Base-by-base conservation (phyloP, 2,329 filamentous ascomycete genomes). In the Fusarium staphyleae region DNA sequence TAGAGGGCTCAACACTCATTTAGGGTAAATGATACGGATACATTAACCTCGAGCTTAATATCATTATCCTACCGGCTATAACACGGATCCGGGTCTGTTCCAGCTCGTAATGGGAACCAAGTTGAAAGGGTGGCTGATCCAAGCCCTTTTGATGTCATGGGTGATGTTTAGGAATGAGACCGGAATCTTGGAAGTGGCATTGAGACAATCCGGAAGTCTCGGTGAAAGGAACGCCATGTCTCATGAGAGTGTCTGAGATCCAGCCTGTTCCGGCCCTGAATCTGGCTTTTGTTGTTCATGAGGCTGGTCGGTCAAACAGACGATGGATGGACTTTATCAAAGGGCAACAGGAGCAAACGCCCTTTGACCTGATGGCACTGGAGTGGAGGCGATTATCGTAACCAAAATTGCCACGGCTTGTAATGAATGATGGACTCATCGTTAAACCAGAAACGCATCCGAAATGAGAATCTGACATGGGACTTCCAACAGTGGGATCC, bases 371-470 rank as follows among this genome's bases (percentile, higher is more conserved):
- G 29, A 43, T 10, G 18, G 14, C 13, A 14, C 14, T 28, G 34
- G 18, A 48, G 34, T 22, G 19, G 19, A 22, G 19, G 19, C 4
- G 4, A 22, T 4, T 6, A 22, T 22, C 4, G 48, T 26, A 57
- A 34, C 19, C 39, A 26, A 33, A 26, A 33, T 19, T 41, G n/a
- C 55, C 30, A 42, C 12, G 12, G 15, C 24, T 22, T 22, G 33
- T 34, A 50, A 44, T 14, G 19, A 22, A n/a, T n/a, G n/a, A n/a
- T n/a, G n/a, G n/a, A n/a, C n/a, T n/a, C n/a, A 22, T 14, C 19
- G 37, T 34, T 44, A 33, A 33, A 49, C 40, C 48, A 34, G 51
- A 63, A 60, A 53, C 59, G 29, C 19, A 62, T 39, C 50, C 58
- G 58, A 62, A 44, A 63, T 62, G 48, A 58, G 41, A n/a, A 22